Evolutionary conservation across 1,284 basidiomycete genomes (phyloP), one percentile per base, ranked within the genome.

Genomic region (Neonothopanus nambi): DNA sequence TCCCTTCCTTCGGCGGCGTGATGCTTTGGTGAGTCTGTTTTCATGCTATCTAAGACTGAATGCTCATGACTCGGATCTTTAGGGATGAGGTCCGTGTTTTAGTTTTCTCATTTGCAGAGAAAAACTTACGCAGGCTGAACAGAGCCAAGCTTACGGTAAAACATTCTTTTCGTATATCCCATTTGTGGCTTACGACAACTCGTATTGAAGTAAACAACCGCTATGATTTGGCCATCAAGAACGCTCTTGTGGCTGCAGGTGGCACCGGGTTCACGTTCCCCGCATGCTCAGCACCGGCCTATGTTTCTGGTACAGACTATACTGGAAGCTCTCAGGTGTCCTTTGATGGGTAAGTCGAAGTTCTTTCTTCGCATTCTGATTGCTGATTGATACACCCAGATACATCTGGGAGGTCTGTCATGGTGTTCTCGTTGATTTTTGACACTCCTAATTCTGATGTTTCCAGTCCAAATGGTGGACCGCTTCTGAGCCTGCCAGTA

Each of bases 1-100:
- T 86, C 70, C 82, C 85, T 13, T 84, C 82, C 1, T 88, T 87
- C 57, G 84, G 86, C 15, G 85, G 85, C 24, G 80, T 87, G 15
- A 88, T 87, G 84, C 63, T 89, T 42, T 89, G 85, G 85, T 86
- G 86, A 64, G 80, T 77, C 37, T 30, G 18, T 48, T 55, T 39
- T 18, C 21, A 35, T 21, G 37, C 30, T 57, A 51, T 86, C 84
- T 40, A n/a, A 11, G 20, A 21, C 20, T 43, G n/a, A 43, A 6
- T 3, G 20, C 15, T 33, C 3, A 17, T 17, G n/a, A 35, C 12
- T 13, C 30, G 30, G 26, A 28, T 26, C 5, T 24, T 24, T 24
- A 51, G 49, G 49, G 49, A 51, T 37, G 49, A 51, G 41, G 49
- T 51, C 15, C n/a, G 17, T 43, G 1, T 33, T 30, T 28, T 8